Evolutionary conservation across 2,329 filamentous ascomycete genomes (phyloP).

Genomic region (Zalaria obscura): DNA sequence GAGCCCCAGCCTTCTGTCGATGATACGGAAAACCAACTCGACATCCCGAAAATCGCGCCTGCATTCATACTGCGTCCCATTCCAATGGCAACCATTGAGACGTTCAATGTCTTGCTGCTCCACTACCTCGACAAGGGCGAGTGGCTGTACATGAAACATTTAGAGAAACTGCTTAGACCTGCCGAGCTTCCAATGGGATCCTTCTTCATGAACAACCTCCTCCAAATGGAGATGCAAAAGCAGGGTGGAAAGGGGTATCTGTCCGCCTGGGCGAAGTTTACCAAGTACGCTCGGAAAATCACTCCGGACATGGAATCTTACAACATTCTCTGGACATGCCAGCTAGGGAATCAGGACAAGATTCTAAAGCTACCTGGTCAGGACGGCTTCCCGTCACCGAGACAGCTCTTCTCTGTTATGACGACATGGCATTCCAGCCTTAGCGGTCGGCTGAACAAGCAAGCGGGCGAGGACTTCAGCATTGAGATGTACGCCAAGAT

Average conservation of each 20-base stretch:
- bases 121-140: slow-evolving; percentile 53
- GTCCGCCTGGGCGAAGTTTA: slow-evolving; percentile 2
- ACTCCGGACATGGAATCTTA: slow-evolving; percentile 6
- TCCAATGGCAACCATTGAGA: slow-evolving; percentile 57
- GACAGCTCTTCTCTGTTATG: slow-evolving; percentile 6
- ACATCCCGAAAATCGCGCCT: slow-evolving; percentile 14
- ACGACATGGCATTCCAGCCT: slow-evolving; percentile 2
- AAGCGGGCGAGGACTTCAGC: background rate
- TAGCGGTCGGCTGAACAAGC: background rate
- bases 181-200: slow-evolving; percentile 54
- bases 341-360: slow-evolving; percentile 2
- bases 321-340: slow-evolving; percentile 6
- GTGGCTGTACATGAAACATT: slow-evolving; percentile 40
- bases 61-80: slow-evolving; percentile 16
- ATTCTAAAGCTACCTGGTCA: background rate
- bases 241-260: background rate
- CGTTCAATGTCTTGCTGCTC: slow-evolving; percentile 60
- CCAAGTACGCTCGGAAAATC: slow-evolving; percentile 2
- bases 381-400: slow-evolving; percentile 3
- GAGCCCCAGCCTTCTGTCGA: background rate
- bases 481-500: slow-evolving; percentile 6
- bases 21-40: background rate
- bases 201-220: slow-evolving; percentile 67
- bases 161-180: slow-evolving; percentile 48
- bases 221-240: slow-evolving; percentile 28